Base-by-base conservation (phyloP, 2,329 filamentous ascomycete species). In the Paecilomyces formosus region DNA sequence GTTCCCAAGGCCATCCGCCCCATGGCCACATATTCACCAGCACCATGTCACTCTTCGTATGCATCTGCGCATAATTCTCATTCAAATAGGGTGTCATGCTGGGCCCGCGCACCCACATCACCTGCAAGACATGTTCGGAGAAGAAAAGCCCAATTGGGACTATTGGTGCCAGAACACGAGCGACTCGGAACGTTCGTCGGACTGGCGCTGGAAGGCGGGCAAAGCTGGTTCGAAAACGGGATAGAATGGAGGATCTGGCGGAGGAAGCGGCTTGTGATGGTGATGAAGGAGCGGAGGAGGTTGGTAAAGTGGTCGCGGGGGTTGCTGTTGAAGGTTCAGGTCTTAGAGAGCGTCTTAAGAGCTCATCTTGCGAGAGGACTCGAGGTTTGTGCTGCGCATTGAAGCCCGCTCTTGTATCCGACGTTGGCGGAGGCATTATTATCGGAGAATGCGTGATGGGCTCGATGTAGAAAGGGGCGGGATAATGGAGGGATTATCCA, bases 61-160 rank as follows among this genome's bases (percentile, higher is more conserved):
- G 70, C 54, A 67, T 70, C 54, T 71, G 62, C 77, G 76, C 59
- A 78, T 85, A 86, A 56, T 86, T 82, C 59, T 85, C 79, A 67
- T 92, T 92, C 57, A 93, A 77, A 61, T 86, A 88, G 1, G 90
- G 90, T 57, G 88, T 88, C 90, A 94, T 94, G 21, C 88, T 91
- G 4, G 74, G 73, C 0, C 78, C 78, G 13, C 67, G 68, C 52
- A 80, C 75, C 67, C 72, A 73, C 68, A 77, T 74, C 26, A 77
- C 63, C 33, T 75, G 70, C 53, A 72, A 60, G 45, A 77, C 68
- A 60, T 79, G 71, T 58, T 76, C 72, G 24, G 70, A 68, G 64
- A 78, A 66, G 60, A 76, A 73, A 9, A 73, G 64, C 0, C 70
- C 62, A 58, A 77, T 74, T 1, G 77, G 74, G 15, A 74, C 55